These are phyloP conservation scores for Neurospora sp. DNA, from an alignment of 495 filamentous ascomycete genomes.

Conservation along the genomic window DNA sequence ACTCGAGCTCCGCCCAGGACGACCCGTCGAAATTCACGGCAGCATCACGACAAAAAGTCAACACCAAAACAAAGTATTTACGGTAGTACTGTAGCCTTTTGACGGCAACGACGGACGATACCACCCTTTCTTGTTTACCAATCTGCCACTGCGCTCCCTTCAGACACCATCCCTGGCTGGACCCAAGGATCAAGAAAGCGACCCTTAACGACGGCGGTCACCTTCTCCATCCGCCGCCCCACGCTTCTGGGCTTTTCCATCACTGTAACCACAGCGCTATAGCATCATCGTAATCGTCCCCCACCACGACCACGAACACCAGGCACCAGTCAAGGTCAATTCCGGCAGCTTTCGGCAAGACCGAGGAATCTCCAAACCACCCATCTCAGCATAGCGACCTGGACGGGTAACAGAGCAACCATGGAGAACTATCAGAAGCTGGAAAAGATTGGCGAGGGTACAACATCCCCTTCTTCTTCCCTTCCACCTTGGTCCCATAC, in stretches of 20 bases:
- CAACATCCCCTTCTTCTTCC: slow-evolving; percentile 10
- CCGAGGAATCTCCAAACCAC: not conserved
- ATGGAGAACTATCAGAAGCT: slow-evolving; percentile 99
- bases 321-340: not conserved
- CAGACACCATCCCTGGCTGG: not conserved
- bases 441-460: slow-evolving; percentile 99
- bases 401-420: slow-evolving; percentile 8
- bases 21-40: not conserved
- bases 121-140: not conserved
- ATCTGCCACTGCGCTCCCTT: not conserved
- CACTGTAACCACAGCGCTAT: not conserved
- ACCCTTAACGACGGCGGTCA: not conserved
- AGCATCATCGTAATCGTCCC: not conserved
- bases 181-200: not conserved
- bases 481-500: slow-evolving; percentile 1
- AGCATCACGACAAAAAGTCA: not conserved
- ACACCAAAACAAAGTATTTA: not conserved
- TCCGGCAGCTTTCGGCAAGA: not conserved
- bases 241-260: not conserved
- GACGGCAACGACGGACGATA: not conserved
- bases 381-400: not conserved
- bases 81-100: not conserved
- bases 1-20: not conserved
- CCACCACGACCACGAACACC: not conserved
- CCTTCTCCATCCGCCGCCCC: not conserved